phyloP scores from a whole-genome alignment of 2,329 filamentous ascomycete species.

The Xylariaceae sp. region DNA sequence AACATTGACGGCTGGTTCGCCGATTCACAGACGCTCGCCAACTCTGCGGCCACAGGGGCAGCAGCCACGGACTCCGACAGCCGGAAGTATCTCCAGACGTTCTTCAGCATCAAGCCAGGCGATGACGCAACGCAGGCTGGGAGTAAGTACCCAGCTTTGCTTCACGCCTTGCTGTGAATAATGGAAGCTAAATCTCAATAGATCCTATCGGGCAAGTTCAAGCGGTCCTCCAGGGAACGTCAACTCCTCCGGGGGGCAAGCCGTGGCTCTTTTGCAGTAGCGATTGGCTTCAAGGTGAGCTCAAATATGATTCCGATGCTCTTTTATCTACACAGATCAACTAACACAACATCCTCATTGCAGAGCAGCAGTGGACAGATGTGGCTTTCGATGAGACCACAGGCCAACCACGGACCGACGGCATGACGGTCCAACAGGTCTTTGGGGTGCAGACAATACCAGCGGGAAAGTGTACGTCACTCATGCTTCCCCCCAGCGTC shows the following conservation, averaged over 20 bases:
- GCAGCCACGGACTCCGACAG: constrained; percentile 6
- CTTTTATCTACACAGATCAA: not conserved
- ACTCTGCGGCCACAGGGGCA: constrained; percentile 3
- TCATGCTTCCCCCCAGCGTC: not conserved
- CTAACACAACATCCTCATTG: no score
- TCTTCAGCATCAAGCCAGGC: constrained; percentile 4
- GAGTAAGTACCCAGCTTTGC: constrained; percentile 1
- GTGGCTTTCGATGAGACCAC: constrained; percentile 4
- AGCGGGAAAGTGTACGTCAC: not conserved
- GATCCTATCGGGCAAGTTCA: constrained; percentile 3
- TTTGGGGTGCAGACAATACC: not conserved
- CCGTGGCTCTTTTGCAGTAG: constrained; percentile 7
- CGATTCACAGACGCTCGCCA: constrained; percentile 4
- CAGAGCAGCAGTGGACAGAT: constrained; percentile 7
- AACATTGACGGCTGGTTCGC: constrained; percentile 6
- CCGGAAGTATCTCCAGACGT: constrained; percentile 6
- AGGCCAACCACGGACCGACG: constrained; percentile 2
- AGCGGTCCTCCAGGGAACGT: constrained; percentile 1
- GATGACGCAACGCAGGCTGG: constrained; percentile 4
- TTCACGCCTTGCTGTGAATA: not conserved
- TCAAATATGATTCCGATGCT: not conserved
- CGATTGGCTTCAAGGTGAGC: constrained; percentile 5
- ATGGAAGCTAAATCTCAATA: no score
- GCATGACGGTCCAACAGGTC: constrained; percentile 3
- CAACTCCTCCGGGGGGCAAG: constrained; percentile 2